Base-by-base conservation (phyloP, 129 eudicot species). In the Flaveria ramosissima region DNA sequence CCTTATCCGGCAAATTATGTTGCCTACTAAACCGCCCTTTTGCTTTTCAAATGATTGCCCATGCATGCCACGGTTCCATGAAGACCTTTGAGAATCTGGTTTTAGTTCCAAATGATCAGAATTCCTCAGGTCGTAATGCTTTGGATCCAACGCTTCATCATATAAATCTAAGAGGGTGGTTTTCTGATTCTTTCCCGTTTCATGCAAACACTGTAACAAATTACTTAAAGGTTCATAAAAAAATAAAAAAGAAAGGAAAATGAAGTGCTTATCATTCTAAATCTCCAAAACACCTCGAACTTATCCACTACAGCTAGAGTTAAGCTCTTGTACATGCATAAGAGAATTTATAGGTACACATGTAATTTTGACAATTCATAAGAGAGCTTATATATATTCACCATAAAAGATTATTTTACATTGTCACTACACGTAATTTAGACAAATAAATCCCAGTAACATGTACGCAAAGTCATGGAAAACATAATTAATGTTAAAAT, bases 121-220 rank as follows among this genome's bases (percentile, higher is more conserved):
- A 70, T 68, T 56, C 71, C 81, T 74, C 64, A 85, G 70, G 30
- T 80, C 78, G 52, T 42, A 72, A 59, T 77, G 62, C 70, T 85
- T 84, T 63, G 97, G 96, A 83, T 91, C 88, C 60, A 91, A 86
- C 14, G 85, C 84, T 83, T 94, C 96, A 43, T 83, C 72, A 78
- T 87, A 89, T 72, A 91, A 77, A 73, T 94, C 96, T 41, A 94
- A 81, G 71, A 94, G 81, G 67, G 81, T 76, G 47, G 83, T 69
- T 70, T 88, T 87, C 43, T 72, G 80, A 71, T 55, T 55, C 86
- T 83, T 87, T 80, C 89, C 96, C 45, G 80, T 96, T 85, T 88
- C 97, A 68, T 85, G 81, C 70, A 91, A 80, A 63, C 98, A 87
- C 98, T 93, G 89, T 82, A 47, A 74, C 20, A 82, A 6, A 52